Percentiles rank a stretch among this genome's conserved stretches.
Conservation (phyloP, 2,329 filamentous ascomycete genomes). For the Diaporthe helianthi region DNA sequence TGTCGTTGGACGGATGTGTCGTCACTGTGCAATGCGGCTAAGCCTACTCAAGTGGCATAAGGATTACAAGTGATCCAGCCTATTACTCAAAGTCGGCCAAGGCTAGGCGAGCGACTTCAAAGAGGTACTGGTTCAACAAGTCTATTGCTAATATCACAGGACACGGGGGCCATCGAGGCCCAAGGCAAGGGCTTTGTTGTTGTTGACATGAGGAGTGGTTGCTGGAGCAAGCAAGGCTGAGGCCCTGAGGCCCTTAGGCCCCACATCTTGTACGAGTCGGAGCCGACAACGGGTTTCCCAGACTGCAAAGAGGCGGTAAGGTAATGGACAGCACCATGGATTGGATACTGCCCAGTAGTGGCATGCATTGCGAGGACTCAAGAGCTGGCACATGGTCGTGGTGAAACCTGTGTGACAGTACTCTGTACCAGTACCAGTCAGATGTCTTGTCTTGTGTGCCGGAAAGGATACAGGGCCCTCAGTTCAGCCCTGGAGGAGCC, state of each 20-base stretch:
- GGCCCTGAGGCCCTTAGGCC: too few species aligned
- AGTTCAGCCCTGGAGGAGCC: constrained; percentile 6
- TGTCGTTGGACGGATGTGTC: constrained; percentile 15
- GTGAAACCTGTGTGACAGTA: not conserved
- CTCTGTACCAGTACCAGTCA: not conserved
- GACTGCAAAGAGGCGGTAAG: constrained; percentile 28
- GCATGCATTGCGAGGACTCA: not conserved
- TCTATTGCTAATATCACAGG: not conserved
- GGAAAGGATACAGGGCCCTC: not conserved
- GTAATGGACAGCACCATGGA: not conserved
- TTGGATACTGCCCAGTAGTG: not conserved
- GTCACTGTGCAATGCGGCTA: constrained; percentile 12
- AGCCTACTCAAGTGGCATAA: constrained; percentile 7
- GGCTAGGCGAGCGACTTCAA: not conserved
- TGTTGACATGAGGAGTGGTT: constrained; percentile 9
- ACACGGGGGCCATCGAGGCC: not conserved
- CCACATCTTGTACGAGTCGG: constrained; percentile 25
- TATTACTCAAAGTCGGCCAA: not conserved
- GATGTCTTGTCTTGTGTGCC: not conserved
- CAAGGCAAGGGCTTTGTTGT: not conserved
- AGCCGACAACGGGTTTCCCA: constrained; percentile 23
- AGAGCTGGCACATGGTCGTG: not conserved
- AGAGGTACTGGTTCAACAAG: not conserved
- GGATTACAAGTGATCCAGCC: not conserved
- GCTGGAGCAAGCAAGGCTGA: constrained; percentile 20